Evolutionary conservation across 2,329 filamentous ascomycete species (phyloP).

Genomic region (Ceratocystis lukuohia): DNA sequence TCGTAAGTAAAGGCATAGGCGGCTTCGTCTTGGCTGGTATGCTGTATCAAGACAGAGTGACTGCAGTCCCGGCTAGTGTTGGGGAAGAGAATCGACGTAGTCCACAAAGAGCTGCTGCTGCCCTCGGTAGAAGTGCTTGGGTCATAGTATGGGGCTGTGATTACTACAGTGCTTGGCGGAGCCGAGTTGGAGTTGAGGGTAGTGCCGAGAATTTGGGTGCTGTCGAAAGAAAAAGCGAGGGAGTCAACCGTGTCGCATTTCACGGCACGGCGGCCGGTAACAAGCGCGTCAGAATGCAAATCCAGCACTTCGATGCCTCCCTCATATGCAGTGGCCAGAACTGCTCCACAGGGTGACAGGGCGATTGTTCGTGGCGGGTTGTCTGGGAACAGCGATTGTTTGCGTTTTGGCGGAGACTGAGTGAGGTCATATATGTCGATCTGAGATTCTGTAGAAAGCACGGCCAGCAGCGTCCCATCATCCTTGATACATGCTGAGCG

Average conservation of each 20-base stretch:
- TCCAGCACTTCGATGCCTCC: conserved; percentile 82
- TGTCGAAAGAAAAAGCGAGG: conserved; percentile 62
- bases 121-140: conserved; percentile 54
- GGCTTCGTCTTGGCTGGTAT: conserved; percentile 49
- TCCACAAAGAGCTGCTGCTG: conserved; percentile 63
- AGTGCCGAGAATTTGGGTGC: conserved; percentile 64
- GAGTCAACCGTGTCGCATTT: conserved; percentile 66
- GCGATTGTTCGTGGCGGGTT: conserved; percentile 66
- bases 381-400: conserved; percentile 64
- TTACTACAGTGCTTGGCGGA: conserved; percentile 53
- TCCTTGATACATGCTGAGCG: conserved; percentile 67
- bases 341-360: conserved; percentile 66
- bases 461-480: conserved; percentile 60
- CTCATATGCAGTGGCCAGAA: conserved; percentile 73
- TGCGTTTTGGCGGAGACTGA: conserved; percentile 50
- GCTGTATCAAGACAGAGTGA: conserved; percentile 57
- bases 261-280: conserved; percentile 58
- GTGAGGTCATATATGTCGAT: conserved; percentile 72
- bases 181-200: conserved; percentile 46
- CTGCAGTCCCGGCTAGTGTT: conserved; percentile 69
- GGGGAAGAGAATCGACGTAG: conserved; percentile 71
- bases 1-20: conserved; percentile 71
- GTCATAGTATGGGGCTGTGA: conserved; percentile 69
- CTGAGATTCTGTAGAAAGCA: conserved; percentile 69
- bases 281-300: conserved; percentile 47